Evolutionary conservation across 805 yeast genomes (phyloP), one percentile per base, ranked within the genome.

Genomic region (Teunomyces lycoperdinae): DNA sequence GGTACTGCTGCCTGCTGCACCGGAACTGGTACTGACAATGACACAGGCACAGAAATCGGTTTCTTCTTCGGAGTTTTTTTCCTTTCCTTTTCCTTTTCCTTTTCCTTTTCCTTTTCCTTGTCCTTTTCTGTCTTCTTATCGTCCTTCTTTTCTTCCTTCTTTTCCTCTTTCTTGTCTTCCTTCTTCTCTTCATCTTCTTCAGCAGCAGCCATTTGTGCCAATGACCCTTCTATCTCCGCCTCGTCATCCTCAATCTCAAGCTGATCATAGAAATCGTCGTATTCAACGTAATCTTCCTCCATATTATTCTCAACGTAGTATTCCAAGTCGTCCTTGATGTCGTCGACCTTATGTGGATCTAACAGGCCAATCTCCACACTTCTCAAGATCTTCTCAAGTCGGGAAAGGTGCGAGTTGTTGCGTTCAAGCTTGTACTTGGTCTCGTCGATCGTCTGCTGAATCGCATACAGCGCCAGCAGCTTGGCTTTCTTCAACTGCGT

Each of bases 261-360:
- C 50, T 84, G 89, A 56, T 94, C 97, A 67, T 92, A 94, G 51
- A 92, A 80, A 10, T 89, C 90, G 57, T 91, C 97, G 66, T 92
- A 96, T 61, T 90, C 97, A 30, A 91, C 85, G 64, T 90, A 92
- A 59, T 91, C 96, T 4, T 84, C 91, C 47, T 90, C 97, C 66
- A 87, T 94, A 62, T 92, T 92, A 53, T 89, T 87, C 57, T 94
- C 98, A 28, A 94, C 94, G 65, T 89, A 91, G 70, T 94, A 92
- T 56, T 81, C 87, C 63, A 92, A 87, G 64, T 92, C 98, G 45
- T 92, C 98, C 62, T 85, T 84, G 48, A 89, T 80, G 17, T 77
- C 84, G 57, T 84, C 84, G 8, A 92, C 81, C 44, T 80, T 79
- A 14, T 87, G 95, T 2, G 90, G 85, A 32, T 85, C 89, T 52